phyloP scores from a whole-genome alignment of 768 basidiomycete genomes.

The Tricholoma furcatifolium region DNA sequence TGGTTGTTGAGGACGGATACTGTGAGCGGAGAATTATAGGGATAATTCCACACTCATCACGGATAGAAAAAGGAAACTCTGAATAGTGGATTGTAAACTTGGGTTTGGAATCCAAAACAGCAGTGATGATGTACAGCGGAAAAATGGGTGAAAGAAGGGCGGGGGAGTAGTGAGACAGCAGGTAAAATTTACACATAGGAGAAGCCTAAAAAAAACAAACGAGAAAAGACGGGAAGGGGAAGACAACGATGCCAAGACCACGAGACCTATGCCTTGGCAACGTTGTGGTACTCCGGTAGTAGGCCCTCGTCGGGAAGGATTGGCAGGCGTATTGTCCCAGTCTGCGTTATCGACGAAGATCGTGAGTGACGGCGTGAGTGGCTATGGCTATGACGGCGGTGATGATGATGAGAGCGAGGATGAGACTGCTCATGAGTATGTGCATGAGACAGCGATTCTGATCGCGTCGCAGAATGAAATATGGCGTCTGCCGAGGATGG shows the following conservation, averaged over 20 bases:
- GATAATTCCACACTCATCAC: constrained; percentile 3
- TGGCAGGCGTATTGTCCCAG: constrained; percentile 45
- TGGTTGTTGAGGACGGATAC: too few species aligned
- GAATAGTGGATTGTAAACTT: not conserved
- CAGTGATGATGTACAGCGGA: constrained; percentile 2
- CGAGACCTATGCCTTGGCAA: constrained; percentile 17
- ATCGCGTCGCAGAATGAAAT: constrained; percentile 16
- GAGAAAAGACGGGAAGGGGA: not conserved
- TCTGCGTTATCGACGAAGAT: constrained; percentile 23
- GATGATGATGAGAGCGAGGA: constrained; percentile 25
- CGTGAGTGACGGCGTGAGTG: constrained; percentile 22
- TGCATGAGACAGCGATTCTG: constrained; percentile 16
- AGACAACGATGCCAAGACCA: not conserved
- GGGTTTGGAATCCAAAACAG: not conserved
- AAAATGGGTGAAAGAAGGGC: not conserved
- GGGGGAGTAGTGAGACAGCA: too few species aligned
- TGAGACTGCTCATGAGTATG: constrained; percentile 15
- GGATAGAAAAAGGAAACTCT: not conserved
- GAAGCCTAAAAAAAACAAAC: not conserved
- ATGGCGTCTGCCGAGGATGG: constrained; percentile 13
- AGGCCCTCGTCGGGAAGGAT: constrained; percentile 45
- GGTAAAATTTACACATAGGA: too few species aligned
- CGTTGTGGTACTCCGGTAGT: constrained; percentile 29
- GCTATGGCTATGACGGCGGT: constrained; percentile 24
- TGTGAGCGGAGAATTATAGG: too few species aligned